Evolutionary conservation across 768 basidiomycete species (phyloP), one percentile per base, ranked within the genome.

Genomic region (Pholiota molesta): DNA sequence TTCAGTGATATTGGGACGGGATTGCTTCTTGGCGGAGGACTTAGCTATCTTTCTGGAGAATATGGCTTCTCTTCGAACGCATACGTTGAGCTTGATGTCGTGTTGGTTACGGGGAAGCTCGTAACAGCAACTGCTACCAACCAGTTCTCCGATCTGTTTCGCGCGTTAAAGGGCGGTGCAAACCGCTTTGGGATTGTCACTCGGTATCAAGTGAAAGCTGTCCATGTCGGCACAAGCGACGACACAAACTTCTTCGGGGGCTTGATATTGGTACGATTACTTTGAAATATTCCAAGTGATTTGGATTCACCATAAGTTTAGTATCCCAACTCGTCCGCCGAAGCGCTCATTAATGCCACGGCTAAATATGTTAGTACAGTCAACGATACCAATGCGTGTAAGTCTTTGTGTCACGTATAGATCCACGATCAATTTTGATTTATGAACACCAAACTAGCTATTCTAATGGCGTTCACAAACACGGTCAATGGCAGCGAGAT

Each of bases 111-210:
- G 35, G 81, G 81, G 2, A 60, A 72, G 19, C 60, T 78, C 2
- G 77, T 82, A 11, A 81, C 79, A 8, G 79, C 78, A 1, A 81
- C 72, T 1, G 74, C 73, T 6, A 74, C 70, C 3, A 81, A 82
- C 56, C 54, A 75, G 64, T 77, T 79, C 53, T 68, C 75, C 2
- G 80, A 81, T 61, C 72, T 82, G 19, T 80, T 82, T 69, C 72
- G 75, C 40, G 79, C 79, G 3, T 69, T 82, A 54, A 80, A 81
- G 63, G 80, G 80, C 6, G 79, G 79, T n/a, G 79, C 72, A 3
- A 81, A 77, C 68, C 73, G 79, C 11, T 79, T 81, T 63, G 80
- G 79, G 2, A 80, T 82, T 44, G 78, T 80, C 17, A 80, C 80
- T 14, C 68, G 79, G 21, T 81, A 79, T 57, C 77, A 78, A 51